Conservation (phyloP, 495 filamentous ascomycete genomes). For the Penicillium canescens region DNA sequence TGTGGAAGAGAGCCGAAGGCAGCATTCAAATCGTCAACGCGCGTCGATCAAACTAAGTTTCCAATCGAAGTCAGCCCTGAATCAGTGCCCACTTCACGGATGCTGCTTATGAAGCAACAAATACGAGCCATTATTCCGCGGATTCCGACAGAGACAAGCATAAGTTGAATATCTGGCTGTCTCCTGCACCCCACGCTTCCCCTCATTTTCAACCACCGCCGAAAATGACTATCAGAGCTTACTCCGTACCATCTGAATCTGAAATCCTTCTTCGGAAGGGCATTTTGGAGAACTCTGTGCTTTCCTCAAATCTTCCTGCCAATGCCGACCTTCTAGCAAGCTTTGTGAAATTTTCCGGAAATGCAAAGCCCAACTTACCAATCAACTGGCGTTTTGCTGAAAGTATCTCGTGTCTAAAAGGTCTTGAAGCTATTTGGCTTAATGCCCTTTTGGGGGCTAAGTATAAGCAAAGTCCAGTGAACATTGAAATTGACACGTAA, state of each 20-base stretch:
- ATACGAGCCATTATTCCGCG: no score
- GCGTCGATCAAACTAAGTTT: no score
- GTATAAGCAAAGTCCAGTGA: constrained; percentile 27
- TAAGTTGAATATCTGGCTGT: no score
- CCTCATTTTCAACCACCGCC: no score
- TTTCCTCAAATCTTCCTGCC: neutral
- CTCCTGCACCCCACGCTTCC: no score
- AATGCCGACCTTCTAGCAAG: neutral
- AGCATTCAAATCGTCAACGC: no score
- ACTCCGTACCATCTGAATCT: constrained; percentile 2
- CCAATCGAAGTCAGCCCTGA: no score
- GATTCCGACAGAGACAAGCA: no score
- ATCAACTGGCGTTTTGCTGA: constrained; percentile 57
- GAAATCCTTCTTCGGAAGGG: constrained; percentile 2
- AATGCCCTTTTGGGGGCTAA: constrained; percentile 53
- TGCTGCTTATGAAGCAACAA: no score
- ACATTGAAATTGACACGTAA: constrained; percentile 53
- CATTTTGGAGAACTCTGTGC: constrained; percentile 12
- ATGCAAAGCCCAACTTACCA: constrained; percentile 5
- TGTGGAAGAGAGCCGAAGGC: no score
- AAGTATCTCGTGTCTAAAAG: constrained; percentile 58
- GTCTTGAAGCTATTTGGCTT: constrained; percentile 56
- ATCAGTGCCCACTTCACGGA: no score
- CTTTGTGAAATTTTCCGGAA: constrained; percentile 5
- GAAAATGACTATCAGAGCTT: no score